These are phyloP conservation scores for Scopulariopsis brevicaulis DNA, from an alignment of 2,329 filamentous ascomycete species.

Conservation along the genomic window DNA sequence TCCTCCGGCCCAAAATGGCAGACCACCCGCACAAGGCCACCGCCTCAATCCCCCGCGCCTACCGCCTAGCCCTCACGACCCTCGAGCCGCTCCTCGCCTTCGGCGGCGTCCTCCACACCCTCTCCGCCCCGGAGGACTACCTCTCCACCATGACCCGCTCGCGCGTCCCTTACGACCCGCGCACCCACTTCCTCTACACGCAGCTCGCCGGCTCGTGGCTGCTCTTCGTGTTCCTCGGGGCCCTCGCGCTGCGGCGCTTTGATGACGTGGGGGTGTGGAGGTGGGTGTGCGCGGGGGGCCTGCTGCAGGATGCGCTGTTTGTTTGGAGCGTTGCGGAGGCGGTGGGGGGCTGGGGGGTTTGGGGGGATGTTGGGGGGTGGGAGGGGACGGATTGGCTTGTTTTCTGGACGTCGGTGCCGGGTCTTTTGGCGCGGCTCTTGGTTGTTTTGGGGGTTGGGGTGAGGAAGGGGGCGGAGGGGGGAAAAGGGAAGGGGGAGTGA, in stretches of 20 bases:
- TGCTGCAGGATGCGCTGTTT: slow-evolving; percentile 5
- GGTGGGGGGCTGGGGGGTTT: slow-evolving; percentile 3
- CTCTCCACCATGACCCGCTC: slow-evolving; percentile 4
- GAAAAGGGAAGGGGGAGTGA: not conserved
- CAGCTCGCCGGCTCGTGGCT: slow-evolving; percentile 6
- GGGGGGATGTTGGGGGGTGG: slow-evolving; percentile 4
- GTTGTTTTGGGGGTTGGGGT: slow-evolving; percentile 3
- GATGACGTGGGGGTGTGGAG: slow-evolving; percentile 6
- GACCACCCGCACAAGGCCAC: not conserved
- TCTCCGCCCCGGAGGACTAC: not conserved
- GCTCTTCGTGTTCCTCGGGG: slow-evolving; percentile 5
- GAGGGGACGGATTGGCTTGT: not conserved
- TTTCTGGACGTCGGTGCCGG: slow-evolving; percentile 3
- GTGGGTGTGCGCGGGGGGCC: slow-evolving; percentile 4
- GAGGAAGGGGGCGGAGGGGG: not conserved
- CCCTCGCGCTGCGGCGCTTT: not conserved
- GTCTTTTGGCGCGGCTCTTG: slow-evolving; percentile 2
- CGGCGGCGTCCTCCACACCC: not conserved
- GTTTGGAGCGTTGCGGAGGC: slow-evolving; percentile 4
- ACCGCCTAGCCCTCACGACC: not conserved
- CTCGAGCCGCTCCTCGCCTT: not conserved
- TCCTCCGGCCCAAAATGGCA: not conserved
- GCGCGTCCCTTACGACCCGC: not conserved
- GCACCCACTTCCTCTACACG: slow-evolving; percentile 5
- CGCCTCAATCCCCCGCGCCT: not conserved